phyloP scores from a whole-genome alignment of 176 grass and related monocot genomes.

The Dactylis glomerata region DNA sequence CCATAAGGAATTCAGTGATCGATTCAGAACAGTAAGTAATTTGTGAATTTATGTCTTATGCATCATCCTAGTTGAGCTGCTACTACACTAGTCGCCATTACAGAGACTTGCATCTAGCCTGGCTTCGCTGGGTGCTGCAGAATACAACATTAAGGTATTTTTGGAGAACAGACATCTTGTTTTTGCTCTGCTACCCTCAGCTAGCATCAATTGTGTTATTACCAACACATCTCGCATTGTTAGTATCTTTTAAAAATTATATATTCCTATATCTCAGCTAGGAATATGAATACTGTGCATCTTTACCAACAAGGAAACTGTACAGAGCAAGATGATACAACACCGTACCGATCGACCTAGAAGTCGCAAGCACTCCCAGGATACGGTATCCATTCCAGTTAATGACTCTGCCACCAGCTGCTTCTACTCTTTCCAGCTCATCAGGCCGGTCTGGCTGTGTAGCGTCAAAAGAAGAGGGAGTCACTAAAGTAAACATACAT shows the following conservation, averaged over 20 bases:
- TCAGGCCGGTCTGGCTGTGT: constrained; percentile 82
- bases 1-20: background rate
- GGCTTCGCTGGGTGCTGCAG: background rate
- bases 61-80: background rate
- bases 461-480: constrained; percentile 21
- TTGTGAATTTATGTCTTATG: background rate
- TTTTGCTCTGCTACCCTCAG: background rate
- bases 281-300: background rate
- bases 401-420: constrained; percentile 72
- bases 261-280: background rate
- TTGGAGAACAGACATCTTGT: background rate
- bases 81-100: background rate
- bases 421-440: constrained; percentile 75
- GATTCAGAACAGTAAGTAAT: background rate
- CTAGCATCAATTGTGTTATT: background rate
- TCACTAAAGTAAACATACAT: constrained; percentile 11
- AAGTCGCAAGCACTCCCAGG: constrained; percentile 71
- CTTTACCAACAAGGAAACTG: background rate
- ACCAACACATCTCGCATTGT: background rate
- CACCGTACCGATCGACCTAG: constrained; percentile 79
- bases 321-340: background rate
- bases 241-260: background rate
- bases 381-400: constrained; percentile 86
- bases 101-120: background rate
- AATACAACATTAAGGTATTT: background rate